Conservation (phyloP, 1,284 basidiomycete genomes). For the Gymnopus androsaceus region DNA sequence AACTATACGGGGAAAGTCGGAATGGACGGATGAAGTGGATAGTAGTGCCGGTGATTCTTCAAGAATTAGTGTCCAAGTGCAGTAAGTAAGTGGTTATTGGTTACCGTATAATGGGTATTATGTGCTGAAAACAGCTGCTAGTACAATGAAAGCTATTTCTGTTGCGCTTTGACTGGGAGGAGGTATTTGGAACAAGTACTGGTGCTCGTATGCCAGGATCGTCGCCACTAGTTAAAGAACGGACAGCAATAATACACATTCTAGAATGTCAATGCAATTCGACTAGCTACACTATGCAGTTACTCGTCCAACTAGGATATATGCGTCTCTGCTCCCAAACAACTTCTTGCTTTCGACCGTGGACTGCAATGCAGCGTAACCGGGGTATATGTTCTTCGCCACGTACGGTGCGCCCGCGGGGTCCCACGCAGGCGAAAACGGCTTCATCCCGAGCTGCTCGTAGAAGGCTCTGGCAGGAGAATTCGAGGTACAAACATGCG, state of each 20-base stretch:
- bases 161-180: too few species aligned
- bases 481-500: slow-evolving; percentile 45
- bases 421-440: background rate
- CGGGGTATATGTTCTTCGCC: slow-evolving; percentile 11
- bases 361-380: background rate
- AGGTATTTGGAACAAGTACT: background rate
- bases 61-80: background rate
- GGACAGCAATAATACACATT: too few species aligned
- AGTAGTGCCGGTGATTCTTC: background rate
- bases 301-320: slow-evolving; percentile 13
- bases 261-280: too few species aligned
- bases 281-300: background rate
- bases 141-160: too few species aligned
- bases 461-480: slow-evolving; percentile 42
- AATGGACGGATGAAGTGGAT: background rate
- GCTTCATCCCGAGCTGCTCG: slow-evolving; percentile 37
- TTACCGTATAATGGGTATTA: background rate
- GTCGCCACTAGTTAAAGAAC: too few species aligned
- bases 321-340: slow-evolving; percentile 16
- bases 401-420: slow-evolving; percentile 5
- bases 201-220: too few species aligned
- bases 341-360: background rate
- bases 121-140: too few species aligned
- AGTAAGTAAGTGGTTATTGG: background rate
- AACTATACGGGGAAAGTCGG: background rate